These are phyloP conservation scores for Kurtzmaniella quercitrusa DNA, from an alignment of 1,139 yeast genomes.

Conservation along the genomic window DNA sequence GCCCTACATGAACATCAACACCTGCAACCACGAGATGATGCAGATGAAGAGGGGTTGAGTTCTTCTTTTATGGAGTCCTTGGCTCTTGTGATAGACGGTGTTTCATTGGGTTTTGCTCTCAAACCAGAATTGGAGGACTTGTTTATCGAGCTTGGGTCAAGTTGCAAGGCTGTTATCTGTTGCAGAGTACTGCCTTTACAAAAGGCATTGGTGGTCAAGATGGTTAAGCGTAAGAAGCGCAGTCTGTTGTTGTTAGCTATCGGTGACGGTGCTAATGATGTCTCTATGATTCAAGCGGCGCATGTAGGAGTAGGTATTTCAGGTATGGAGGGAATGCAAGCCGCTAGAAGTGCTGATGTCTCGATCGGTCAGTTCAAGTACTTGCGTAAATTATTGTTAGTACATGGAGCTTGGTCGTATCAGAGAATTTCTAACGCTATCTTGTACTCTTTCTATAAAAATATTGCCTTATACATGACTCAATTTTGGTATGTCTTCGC, in stretches of 20 bases:
- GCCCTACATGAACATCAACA: slow-evolving; percentile 71
- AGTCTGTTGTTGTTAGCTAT: slow-evolving; percentile 81
- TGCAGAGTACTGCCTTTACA: slow-evolving; percentile 98
- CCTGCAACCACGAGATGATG: slow-evolving; percentile 22
- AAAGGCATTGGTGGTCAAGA: slow-evolving; percentile 90
- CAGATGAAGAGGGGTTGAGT: slow-evolving; percentile 56
- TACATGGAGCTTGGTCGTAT: slow-evolving; percentile 98
- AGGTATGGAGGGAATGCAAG: slow-evolving; percentile 99
- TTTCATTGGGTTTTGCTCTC: slow-evolving; percentile 78
- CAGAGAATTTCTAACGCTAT: slow-evolving; percentile 91
- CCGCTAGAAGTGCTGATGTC: slow-evolving; percentile 96
- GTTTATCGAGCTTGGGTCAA: slow-evolving; percentile 72
- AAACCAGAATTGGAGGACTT: slow-evolving; percentile 77
- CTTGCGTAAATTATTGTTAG: slow-evolving; percentile 74
- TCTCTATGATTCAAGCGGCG: slow-evolving; percentile 98
- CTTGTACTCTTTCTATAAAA: slow-evolving; percentile 91
- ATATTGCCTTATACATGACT: slow-evolving; percentile 91
- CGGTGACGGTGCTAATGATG: slow-evolving; percentile 98
- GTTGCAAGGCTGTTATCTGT: slow-evolving; percentile 90
- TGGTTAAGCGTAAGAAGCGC: slow-evolving; percentile 59
- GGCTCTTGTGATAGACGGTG: slow-evolving; percentile 92
- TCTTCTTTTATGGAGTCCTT: slow-evolving; percentile 38
- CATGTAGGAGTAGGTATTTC: slow-evolving; percentile 98
- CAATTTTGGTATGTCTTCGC: slow-evolving; percentile 97
- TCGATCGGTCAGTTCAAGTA: slow-evolving; percentile 95